phyloP scores from a whole-genome alignment of 148 eudicot genomes.

The Polygonum aviculare region DNA sequence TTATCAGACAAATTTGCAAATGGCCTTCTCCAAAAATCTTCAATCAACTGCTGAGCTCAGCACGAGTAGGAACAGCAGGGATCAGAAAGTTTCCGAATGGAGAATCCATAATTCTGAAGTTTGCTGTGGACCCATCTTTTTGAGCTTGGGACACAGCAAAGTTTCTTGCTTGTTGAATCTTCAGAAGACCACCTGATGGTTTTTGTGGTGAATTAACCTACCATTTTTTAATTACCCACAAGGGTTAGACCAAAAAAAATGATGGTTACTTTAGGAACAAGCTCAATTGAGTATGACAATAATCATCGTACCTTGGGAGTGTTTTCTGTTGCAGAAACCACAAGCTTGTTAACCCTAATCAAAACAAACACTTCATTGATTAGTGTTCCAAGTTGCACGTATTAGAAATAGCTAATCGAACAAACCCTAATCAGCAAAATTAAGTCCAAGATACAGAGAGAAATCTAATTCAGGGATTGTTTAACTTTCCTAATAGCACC shows the following conservation, averaged over 20 bases:
- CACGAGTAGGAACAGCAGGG: constrained; percentile 74
- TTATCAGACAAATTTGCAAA: not conserved
- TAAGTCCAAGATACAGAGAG: not conserved
- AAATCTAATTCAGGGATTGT: no score
- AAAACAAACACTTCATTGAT: not conserved
- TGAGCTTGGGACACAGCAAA: constrained; percentile 65
- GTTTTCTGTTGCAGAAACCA: constrained; percentile 2
- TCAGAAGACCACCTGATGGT: constrained; percentile 16
- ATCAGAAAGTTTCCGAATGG: constrained; percentile 73
- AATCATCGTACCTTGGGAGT: not conserved
- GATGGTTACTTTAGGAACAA: not conserved
- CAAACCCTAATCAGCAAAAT: not conserved
- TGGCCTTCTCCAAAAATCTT: not conserved
- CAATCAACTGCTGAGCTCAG: constrained; percentile 38
- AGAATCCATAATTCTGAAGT: constrained; percentile 57
- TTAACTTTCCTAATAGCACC: not conserved
- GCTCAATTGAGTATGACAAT: not conserved
- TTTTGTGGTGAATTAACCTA: not conserved
- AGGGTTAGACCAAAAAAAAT: not conserved
- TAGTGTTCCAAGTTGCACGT: not conserved
- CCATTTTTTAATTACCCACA: not conserved
- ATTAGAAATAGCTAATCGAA: not conserved
- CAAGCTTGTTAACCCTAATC: not conserved
- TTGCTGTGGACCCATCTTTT: constrained; percentile 62
- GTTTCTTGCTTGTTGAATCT: constrained; percentile 43